These are phyloP conservation scores for Cyclocybe cylindracea DNA, from an alignment of 768 basidiomycete species.

Conservation along the genomic window DNA sequence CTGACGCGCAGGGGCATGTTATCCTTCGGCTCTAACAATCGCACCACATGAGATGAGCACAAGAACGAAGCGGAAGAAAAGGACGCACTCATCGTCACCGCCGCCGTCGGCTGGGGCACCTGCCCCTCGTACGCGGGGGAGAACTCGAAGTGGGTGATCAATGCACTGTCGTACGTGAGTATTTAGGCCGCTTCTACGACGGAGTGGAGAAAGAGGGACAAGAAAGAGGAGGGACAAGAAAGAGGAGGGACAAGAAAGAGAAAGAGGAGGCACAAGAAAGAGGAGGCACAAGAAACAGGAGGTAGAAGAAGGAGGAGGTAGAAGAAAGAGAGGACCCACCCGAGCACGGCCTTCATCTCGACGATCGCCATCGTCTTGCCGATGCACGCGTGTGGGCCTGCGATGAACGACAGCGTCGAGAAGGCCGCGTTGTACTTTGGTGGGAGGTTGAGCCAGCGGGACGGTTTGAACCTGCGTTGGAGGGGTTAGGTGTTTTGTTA, in stretches of 20 bases:
- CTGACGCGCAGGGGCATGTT: slow-evolving; percentile 36
- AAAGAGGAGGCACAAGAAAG: no score
- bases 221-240: no score
- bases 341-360: slow-evolving; percentile 51
- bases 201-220: no score
- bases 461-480: slow-evolving; percentile 40
- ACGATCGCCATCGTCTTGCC: slow-evolving; percentile 49
- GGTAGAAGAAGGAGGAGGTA: no score
- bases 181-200: no score
- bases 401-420: slow-evolving; percentile 42
- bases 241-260: no score
- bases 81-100: slow-evolving; percentile 49
- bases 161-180: slow-evolving; percentile 7
- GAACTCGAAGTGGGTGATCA: slow-evolving; percentile 44
- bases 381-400: slow-evolving; percentile 48
- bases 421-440: slow-evolving; percentile 33
- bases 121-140: slow-evolving; percentile 41
- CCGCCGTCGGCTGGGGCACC: slow-evolving; percentile 27
- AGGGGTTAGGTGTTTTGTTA: no score
- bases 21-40: slow-evolving; percentile 39
- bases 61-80: no score
- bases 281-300: no score
- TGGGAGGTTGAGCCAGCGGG: slow-evolving; percentile 46
- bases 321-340: slow-evolving; percentile 26
- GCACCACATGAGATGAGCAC: no score